These are phyloP conservation scores for Colletotrichum falcatum DNA, from an alignment of 2,329 filamentous ascomycete species.

Conservation along the genomic window DNA sequence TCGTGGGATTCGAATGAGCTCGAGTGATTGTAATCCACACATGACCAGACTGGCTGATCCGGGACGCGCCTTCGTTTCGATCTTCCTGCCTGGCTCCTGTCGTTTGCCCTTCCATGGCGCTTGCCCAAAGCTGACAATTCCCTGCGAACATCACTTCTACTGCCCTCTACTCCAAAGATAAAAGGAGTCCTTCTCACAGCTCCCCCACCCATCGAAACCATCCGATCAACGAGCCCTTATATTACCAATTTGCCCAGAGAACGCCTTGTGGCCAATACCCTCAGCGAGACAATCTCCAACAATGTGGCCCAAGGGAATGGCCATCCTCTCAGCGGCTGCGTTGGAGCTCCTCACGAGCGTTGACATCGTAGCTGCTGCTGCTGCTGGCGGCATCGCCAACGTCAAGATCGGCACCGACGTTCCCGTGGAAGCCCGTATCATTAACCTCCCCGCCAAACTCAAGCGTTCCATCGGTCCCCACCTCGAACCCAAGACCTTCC, in stretches of 20 bases:
- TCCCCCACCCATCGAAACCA: neutral
- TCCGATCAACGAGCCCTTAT: neutral
- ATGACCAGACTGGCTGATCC: too few species aligned
- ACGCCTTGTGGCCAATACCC: too few species aligned
- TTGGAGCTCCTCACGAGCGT: neutral
- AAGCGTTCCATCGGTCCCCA: conserved; percentile 11
- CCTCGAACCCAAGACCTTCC: conserved; percentile 23
- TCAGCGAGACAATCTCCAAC: neutral
- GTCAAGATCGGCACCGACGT: too few species aligned
- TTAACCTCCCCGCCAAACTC: conserved; percentile 5
- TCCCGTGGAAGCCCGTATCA: neutral
- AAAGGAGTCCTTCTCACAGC: neutral
- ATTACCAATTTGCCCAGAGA: too few species aligned
- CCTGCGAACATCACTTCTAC: too few species aligned
- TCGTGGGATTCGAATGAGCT: too few species aligned
- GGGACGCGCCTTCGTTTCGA: neutral
- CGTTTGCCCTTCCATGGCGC: too few species aligned
- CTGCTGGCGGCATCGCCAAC: neutral
- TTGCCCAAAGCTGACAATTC: too few species aligned
- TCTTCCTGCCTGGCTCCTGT: neutral
- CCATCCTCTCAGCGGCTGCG: neutral
- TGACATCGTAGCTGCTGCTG: neutral
- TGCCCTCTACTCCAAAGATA: neutral
- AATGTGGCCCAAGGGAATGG: neutral
- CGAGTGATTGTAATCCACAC: neutral